These are phyloP conservation scores for Saccharomyces uvarum DNA, from an alignment of 1,139 yeast genomes.

Conservation along the genomic window DNA sequence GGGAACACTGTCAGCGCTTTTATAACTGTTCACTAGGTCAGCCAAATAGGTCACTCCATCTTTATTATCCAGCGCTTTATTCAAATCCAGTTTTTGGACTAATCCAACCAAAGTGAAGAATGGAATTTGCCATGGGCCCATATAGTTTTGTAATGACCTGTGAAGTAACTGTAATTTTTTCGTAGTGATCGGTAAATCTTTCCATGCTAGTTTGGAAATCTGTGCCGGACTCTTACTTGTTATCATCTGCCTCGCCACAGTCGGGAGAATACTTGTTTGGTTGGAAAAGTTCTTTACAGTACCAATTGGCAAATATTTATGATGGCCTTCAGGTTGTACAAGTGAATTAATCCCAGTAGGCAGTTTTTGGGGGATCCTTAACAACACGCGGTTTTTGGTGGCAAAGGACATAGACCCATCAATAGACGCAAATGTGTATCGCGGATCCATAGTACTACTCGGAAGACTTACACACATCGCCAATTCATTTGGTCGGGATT, in stretches of 20 bases:
- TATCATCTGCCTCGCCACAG: constrained; percentile 25
- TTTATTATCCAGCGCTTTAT: constrained; percentile 3
- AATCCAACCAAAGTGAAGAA: constrained; percentile 42
- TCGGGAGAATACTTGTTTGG: constrained; percentile 21
- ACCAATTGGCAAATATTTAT: constrained; percentile 25
- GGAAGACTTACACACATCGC: constrained; percentile 43
- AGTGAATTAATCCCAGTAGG: constrained; percentile 13
- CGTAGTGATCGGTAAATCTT: constrained; percentile 31
- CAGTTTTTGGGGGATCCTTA: constrained; percentile 43
- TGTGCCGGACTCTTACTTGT: constrained; percentile 24
- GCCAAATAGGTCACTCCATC: constrained; percentile 6
- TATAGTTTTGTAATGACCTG: constrained; percentile 42
- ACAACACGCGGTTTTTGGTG: constrained; percentile 38
- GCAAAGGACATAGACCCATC: constrained; percentile 52
- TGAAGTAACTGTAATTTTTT: constrained; percentile 48
- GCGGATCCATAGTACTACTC: constrained; percentile 35
- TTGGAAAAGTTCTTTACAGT: constrained; percentile 26
- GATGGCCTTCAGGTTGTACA: constrained; percentile 28
- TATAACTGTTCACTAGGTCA: constrained; percentile 1
- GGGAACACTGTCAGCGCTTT: background rate
- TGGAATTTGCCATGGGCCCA: constrained; percentile 44
- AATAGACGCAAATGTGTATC: constrained; percentile 48
- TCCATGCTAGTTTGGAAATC: constrained; percentile 32
- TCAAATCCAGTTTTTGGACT: constrained; percentile 29
- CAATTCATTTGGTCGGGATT: constrained; percentile 33